Percentiles rank a stretch among this genome's conserved stretches.
Evolutionary conservation across 2,329 filamentous ascomycete species (phyloP).

Genomic region (Colletotrichum spaethianum): DNA sequence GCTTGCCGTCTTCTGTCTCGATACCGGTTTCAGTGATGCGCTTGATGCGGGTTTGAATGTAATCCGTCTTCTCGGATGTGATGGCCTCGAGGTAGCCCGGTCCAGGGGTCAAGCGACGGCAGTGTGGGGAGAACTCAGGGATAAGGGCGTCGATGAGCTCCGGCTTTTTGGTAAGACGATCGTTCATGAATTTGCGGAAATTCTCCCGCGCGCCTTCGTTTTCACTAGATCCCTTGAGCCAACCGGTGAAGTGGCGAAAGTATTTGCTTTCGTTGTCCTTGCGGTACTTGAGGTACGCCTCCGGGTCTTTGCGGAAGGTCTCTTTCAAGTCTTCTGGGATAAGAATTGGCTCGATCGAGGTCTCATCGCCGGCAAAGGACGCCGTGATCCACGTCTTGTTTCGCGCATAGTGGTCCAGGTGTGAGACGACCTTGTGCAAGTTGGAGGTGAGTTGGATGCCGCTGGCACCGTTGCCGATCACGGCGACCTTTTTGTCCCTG

Average conservation of each 20-base stretch:
- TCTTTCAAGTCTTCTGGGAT: conserved; percentile 68
- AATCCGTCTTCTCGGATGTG: conserved; percentile 72
- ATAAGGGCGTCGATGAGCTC: conserved; percentile 69
- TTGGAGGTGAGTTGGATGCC: conserved; percentile 71
- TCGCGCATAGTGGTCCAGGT: conserved; percentile 75
- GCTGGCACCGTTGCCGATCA: conserved; percentile 75
- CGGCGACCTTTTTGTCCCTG: conserved; percentile 64
- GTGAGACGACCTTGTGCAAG: conserved; percentile 62
- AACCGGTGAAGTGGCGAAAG: conserved; percentile 69
- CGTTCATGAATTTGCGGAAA: conserved; percentile 67
- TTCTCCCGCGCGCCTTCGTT: conserved; percentile 63
- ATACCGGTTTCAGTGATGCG: conserved; percentile 73
- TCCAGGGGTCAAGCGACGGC: conserved; percentile 75
- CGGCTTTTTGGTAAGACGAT: conserved; percentile 67
- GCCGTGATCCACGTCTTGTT: conserved; percentile 78
- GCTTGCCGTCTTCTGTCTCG: conserved; percentile 69
- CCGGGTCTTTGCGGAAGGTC: conserved; percentile 71
- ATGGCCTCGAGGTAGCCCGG: conserved; percentile 78
- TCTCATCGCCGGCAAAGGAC: conserved; percentile 70
- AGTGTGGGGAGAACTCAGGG: conserved; percentile 75
- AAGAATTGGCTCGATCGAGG: conserved; percentile 69
- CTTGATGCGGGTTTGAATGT: conserved; percentile 69
- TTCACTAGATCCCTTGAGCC: conserved; percentile 67
- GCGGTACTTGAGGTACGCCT: conserved; percentile 72
- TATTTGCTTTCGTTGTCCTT: conserved; percentile 73